Conservation (phyloP, 768 basidiomycete species). For the Xerocomus brunneocitrinus region DNA sequence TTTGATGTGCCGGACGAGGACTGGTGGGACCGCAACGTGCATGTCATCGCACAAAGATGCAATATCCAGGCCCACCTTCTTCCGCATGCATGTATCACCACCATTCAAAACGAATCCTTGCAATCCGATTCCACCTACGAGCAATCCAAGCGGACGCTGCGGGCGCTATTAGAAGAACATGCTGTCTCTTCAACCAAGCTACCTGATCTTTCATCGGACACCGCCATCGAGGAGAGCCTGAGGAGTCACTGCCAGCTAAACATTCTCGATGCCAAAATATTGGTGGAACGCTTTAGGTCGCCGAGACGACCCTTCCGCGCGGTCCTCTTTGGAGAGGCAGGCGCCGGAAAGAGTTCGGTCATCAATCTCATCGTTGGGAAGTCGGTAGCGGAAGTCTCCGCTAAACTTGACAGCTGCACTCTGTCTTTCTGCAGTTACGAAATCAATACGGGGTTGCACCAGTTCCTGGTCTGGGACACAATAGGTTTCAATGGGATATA, state of each 20-base stretch:
- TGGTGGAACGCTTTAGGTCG: constrained; percentile 11
- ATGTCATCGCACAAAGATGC: constrained; percentile 14
- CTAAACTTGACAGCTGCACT: constrained; percentile 30
- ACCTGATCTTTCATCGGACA: constrained; percentile 16
- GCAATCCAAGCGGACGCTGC: constrained; percentile 13
- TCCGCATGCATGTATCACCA: constrained; percentile 19
- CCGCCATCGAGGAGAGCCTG: background rate
- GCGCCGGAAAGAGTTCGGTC: constrained; percentile 39
- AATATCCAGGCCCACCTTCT: constrained; percentile 8
- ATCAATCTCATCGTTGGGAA: constrained; percentile 36
- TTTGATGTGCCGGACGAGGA: constrained; percentile 30
- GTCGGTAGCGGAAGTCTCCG: constrained; percentile 23
- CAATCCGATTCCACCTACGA: background rate
- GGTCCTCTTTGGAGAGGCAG: constrained; percentile 39
- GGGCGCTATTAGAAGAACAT: constrained; percentile 6
- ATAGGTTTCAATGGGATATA: constrained; percentile 25
- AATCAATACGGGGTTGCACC: constrained; percentile 14
- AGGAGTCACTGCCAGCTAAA: constrained; percentile 10
- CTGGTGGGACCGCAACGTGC: constrained; percentile 39
- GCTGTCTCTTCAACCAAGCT: constrained; percentile 8
- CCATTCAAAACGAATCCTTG: constrained; percentile 2
- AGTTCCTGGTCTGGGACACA: constrained; percentile 32
- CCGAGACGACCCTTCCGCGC: constrained; percentile 23
- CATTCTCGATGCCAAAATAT: constrained; percentile 5
- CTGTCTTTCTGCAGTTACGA: constrained; percentile 24